Evolutionary conservation across 352 stramenopile species (phyloP), one percentile per base, ranked within the genome.

Genomic region (Globisporangium takayamanum): DNA sequence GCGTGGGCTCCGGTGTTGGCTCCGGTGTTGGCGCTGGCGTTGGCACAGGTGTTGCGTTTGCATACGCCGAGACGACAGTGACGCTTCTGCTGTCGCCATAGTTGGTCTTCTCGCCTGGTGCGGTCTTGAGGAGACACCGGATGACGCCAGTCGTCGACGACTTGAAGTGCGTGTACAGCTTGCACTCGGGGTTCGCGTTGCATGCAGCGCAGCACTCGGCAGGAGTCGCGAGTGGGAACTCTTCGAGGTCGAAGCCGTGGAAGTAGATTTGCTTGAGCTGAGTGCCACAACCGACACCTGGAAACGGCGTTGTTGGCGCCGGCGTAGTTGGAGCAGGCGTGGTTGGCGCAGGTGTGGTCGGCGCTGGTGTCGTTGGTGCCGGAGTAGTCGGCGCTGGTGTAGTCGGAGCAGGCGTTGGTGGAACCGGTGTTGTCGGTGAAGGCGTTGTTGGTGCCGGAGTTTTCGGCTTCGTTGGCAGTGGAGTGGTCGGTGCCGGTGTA

Each of bases 191-290:
- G 26, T 59, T 45, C 14, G 20, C 30, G 15, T 44, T 41, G 42
- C 53, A 59, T 28, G 44, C 53, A 16, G 42, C 33, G 53, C 53
- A 59, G 42, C 53, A 59, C n/a, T 59, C 53, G 8, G 50, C 53
- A 22, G 53, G 53, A 4, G 53, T 59, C 5, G 50, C 28, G 42
- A 50, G 39, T 15, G 20, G 14, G 26, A 44, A 44, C 53, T 50
- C 41, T 8, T 44, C 25, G 42, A 59, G 44, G 16, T 59, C 53
- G 18, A 51, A 59, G 0, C 53, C 53, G 28, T 59, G 53, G 26
- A 52, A 59, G 42, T 59, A 59, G 41, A 59, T 59, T 6, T 59
- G 44, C 53, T 59, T 59, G 8, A 59, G 41, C 53, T 59, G 53
- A 26, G 10, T 16, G 15, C 41, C 42, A 30, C 53, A 59, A 6